Conservation (phyloP, 805 yeast genomes). For the Komagataella mondaviorum region DNA sequence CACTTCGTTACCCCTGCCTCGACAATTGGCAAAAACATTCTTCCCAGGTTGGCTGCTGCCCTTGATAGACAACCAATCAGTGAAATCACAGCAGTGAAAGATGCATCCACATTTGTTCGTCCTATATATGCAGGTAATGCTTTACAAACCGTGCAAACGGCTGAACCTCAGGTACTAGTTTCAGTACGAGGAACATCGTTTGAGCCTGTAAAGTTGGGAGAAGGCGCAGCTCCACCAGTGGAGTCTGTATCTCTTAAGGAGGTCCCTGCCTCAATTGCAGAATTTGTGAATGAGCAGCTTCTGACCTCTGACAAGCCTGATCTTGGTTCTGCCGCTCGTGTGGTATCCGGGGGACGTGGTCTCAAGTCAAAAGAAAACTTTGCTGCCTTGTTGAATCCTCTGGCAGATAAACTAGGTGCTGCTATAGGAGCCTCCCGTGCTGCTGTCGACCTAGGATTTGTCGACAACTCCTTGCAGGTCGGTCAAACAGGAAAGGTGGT, state of each 20-base stretch:
- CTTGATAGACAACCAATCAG: slow-evolving; percentile 81
- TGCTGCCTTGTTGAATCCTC: slow-evolving; percentile 62
- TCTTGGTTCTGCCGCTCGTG: slow-evolving; percentile 65
- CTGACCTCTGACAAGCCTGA: slow-evolving; percentile 82
- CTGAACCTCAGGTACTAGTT: slow-evolving; percentile 50
- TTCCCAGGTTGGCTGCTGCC: slow-evolving; percentile 80
- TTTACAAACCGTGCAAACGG: slow-evolving; percentile 62
- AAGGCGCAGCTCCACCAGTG: slow-evolving; percentile 22
- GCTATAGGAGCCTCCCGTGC: slow-evolving; percentile 98
- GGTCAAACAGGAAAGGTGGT: slow-evolving; percentile 98
- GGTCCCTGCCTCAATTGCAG: slow-evolving; percentile 24
- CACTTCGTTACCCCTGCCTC: slow-evolving; percentile 75
- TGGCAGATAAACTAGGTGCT: slow-evolving; percentile 75
- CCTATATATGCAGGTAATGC: slow-evolving; percentile 97
- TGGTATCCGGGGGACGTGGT: slow-evolving; percentile 92
- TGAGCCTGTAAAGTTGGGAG: slow-evolving; percentile 11
- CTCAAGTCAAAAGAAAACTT: slow-evolving; percentile 82
- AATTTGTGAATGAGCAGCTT: slow-evolving; percentile 68
- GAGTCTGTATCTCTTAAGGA: slow-evolving; percentile 32
- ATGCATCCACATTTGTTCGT: slow-evolving; percentile 66
- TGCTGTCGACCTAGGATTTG: slow-evolving; percentile 92
- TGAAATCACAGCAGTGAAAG: slow-evolving; percentile 59
- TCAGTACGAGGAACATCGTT: slow-evolving; percentile 86
- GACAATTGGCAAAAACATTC: slow-evolving; percentile 74
- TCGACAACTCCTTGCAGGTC: slow-evolving; percentile 91